Base-by-base conservation (phyloP, 805 yeast species). In the Candida patagonica region DNA sequence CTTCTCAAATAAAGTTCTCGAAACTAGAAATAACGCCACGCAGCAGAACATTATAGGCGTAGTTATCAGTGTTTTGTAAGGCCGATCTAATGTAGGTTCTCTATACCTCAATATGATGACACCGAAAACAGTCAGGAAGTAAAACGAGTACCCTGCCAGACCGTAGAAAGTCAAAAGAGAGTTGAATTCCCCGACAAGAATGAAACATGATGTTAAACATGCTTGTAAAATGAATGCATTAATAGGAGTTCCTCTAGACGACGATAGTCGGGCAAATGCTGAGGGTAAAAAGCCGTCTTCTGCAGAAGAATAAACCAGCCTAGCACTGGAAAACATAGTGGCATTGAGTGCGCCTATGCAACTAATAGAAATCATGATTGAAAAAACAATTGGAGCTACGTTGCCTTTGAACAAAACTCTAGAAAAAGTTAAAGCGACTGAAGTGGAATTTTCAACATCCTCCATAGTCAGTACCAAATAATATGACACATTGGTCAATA, bases 391-490 rank as follows among this genome's bases (percentile, higher is more conserved):
- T 3, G 57, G 56, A 8, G 60, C 59, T 13, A 43, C 32, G 10
- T 29, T 30, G 25, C 27, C 22, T 15, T 22, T 19, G 13, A 56
- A 39, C 2, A 60, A 50, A 24, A 45, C 43, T 3, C 48, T 38
- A 21, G 62, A 63, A 27, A 65, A 50, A 5, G 58, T 48, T 26
- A 64, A 42, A 4, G 65, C 65, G 3, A 65, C 64, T 1, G 66
- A 59, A 10, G 59, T 51, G 3, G 66, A 50, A 3, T 45, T 36
- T 17, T 53, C 50, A 9, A 64, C 46, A 31, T 68, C 76, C 5
- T 76, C 80, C 45, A 71, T 70, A 42, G 88, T 83, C 30, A 87
- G 84, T 35, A 85, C 89, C 3, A 86, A 87, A 55, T 76, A 64
- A 47, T 65, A 65, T 5, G 65, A 56, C 12, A 56, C 19, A 41